A percentile compares a stretch with the other conserved stretches of the same genome.
Evolutionary conservation across 371 early-diverging fungal species (phyloP).

Genomic region (Syncephalastrum monosporum): DNA sequence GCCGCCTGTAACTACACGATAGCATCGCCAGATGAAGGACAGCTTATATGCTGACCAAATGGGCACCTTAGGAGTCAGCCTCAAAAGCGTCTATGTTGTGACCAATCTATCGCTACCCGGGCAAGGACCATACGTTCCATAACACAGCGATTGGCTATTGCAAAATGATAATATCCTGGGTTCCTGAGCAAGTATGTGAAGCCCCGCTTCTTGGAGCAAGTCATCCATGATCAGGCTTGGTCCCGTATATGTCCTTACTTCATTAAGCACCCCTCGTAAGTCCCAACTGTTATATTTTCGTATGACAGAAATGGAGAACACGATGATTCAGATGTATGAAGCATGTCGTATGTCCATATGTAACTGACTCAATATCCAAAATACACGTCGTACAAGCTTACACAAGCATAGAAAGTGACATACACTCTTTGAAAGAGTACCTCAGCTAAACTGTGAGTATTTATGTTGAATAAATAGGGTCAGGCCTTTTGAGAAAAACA

Average conservation of each 20-base stretch:
- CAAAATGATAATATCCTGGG: constrained; percentile 29
- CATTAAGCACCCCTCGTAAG: constrained; percentile 27
- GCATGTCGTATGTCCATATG: too few relatives aligned
- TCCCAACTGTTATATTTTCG: too few relatives aligned
- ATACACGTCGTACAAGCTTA: too few relatives aligned
- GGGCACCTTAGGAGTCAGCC: constrained; percentile 14
- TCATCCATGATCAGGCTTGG: constrained; percentile 40
- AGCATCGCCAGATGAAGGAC: neutral
- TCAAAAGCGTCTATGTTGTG: constrained; percentile 24
- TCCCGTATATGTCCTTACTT: constrained; percentile 38
- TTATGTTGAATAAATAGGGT: too few relatives aligned
- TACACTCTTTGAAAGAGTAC: too few relatives aligned
- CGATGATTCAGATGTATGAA: too few relatives aligned
- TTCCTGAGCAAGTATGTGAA: constrained; percentile 27
- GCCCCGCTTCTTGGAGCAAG: constrained; percentile 16
- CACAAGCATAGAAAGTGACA: too few relatives aligned
- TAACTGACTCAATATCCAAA: too few relatives aligned
- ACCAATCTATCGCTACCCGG: constrained; percentile 33
- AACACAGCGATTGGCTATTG: constrained; percentile 30
- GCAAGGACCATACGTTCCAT: constrained; percentile 47
- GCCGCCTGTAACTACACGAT: constrained; percentile 17
- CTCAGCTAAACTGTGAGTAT: too few relatives aligned
- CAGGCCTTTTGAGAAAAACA: too few relatives aligned
- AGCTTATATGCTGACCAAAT: neutral
- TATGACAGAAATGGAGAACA: too few relatives aligned